phyloP scores from a whole-genome alignment of 495 filamentous ascomycete species.

The Penicillium paxilli region DNA sequence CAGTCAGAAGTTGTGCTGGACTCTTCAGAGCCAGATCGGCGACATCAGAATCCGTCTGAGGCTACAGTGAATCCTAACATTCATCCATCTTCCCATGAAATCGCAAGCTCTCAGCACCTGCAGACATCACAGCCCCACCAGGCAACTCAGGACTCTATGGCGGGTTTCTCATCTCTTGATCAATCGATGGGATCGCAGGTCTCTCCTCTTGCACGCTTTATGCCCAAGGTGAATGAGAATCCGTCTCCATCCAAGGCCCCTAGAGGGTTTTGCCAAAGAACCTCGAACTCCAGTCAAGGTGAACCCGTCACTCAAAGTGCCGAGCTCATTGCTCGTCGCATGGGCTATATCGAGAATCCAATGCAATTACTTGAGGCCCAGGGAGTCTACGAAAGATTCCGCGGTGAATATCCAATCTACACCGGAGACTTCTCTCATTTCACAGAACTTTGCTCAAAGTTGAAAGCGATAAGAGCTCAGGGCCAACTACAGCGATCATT shows the following conservation, averaged over 20 bases:
- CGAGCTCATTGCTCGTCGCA: constrained; percentile 23
- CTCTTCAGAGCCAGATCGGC: constrained; percentile 25
- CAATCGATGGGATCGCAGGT: background rate
- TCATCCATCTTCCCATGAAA: constrained; percentile 16
- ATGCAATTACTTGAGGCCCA: constrained; percentile 23
- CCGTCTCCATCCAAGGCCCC: constrained; percentile 18
- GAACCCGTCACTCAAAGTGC: constrained; percentile 4
- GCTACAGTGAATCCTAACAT: constrained; percentile 12
- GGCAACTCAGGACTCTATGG: constrained; percentile 3
- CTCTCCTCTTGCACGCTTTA: constrained; percentile 14
- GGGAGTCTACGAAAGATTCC: constrained; percentile 51
- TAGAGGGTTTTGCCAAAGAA: background rate
- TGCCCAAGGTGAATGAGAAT: background rate
- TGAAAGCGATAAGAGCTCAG: constrained; percentile 46
- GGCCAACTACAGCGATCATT: constrained; percentile 45
- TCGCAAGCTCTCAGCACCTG: constrained; percentile 17
- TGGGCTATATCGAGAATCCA: constrained; percentile 24
- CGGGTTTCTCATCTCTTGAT: background rate
- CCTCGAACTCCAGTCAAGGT: background rate
- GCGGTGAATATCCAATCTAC: constrained; percentile 57
- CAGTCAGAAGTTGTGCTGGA: constrained; percentile 19
- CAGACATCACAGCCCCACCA: constrained; percentile 12
- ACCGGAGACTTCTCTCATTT: constrained; percentile 55
- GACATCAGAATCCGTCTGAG: constrained; percentile 12
- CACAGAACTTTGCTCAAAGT: constrained; percentile 50